Base-by-base conservation (phyloP, 2,329 filamentous ascomycete genomes). In the Neonectria punicea region DNA sequence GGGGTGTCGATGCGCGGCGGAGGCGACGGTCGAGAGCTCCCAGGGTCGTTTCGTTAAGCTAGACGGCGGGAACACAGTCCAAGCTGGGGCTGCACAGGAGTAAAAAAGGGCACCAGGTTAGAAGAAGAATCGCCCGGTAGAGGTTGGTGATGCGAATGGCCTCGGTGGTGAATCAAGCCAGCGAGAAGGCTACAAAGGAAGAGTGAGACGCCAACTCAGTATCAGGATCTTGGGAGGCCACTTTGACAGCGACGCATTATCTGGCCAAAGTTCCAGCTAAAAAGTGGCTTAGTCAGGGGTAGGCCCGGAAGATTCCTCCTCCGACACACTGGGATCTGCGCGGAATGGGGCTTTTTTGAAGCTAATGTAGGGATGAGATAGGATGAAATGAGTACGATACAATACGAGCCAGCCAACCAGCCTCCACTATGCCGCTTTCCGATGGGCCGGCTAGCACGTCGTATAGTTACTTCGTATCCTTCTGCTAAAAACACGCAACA, bases 191-290 rank as follows among this genome's bases (percentile, higher is more conserved):
- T 60, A 67, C 58, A 61, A 66, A 66, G 69, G 50, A 61, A 67
- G 65, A 69, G 55, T 64, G 55, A 67, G 60, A 57, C 59, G 62
- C 67, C 60, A 55, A 59, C 64, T 69, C 63, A 70, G 63, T 67
- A 73, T 70, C 65, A 73, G 63, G 68, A 74, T 73, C 73, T 74
- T 63, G 5, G 65, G 53, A 60, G 57, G 63, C 63, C 57, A 74
- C 59, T 59, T 59, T 57, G 67, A 58, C 49, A 62, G 64, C 65
- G 54, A 54, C 54, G 60, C 58, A 67, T 68, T 71, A 72, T 73
- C 70, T 74, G 72, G 73, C 70, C 68, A 72, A 65, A 65, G 68
- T 62, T 60, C 60, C 65, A 70, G 49, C 18, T 25, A 53, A 64
- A 56, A 67, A 50, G 28, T 25, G 59, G 73, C 71, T 74, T 72